Evolutionary conservation across 345 rosid genomes (phyloP), one percentile per base, ranked within the genome.

Genomic region (Punica granatum): DNA sequence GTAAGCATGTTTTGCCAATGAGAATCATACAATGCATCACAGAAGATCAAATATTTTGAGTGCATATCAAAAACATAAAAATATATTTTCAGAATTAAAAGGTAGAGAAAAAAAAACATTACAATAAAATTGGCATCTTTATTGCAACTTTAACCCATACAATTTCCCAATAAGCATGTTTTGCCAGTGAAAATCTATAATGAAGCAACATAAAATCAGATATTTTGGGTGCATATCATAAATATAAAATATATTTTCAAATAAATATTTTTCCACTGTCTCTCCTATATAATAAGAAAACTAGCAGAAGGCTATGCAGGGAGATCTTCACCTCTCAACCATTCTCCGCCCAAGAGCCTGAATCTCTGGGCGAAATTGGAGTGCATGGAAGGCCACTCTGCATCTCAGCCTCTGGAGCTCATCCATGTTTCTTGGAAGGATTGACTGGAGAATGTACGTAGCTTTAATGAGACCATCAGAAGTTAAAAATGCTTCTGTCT

Each of bases 341-440:
- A 95, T 95, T 73, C 69, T 81, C 71, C 67, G 87, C 15, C 92
- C 99, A 69, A 92, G 88, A 65, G 78, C 73, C 77, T 82, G 88
- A 76, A 95, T 87, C 79, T 87, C 96, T 70, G 81, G 73, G 65
- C 98, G 96, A 74, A 95, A 91, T 72, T 87, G 92, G 64, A 95
- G 96, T 39, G 98, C 97, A 77, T 92, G 98, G 68, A 95, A 95
- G 64, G 94, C 91, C 73, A 92, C 98, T 64, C 98, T 86, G 76
- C 99, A 95, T 78, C 99, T 88, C 64, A 95, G 89, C 76, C 98
- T 87, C 79, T 95, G 98, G 69, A 85, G 82, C 75, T 95, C 99
- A 8, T 81, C 75, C 90, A 95, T 82, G 70, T 88, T 78, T 62
- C 83, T 80, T 23, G 98, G 94, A 75, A 95, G 94, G 76, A 82